Conservation (phyloP, 129 eudicot species). For the Silybum marianum region DNA sequence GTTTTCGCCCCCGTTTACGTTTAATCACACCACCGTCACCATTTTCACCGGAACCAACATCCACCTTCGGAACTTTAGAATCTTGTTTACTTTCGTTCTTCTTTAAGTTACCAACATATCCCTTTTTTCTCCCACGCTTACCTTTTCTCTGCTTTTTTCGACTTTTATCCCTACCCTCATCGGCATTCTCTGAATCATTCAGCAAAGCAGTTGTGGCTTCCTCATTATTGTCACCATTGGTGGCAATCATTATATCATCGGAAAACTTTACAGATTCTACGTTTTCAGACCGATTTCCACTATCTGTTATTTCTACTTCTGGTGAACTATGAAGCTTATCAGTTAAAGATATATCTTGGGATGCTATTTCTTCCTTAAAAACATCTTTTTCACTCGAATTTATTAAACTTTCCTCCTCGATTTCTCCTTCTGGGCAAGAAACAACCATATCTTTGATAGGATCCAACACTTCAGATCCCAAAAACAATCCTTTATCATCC, state of each 20-base stretch:
- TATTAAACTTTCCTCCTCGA: constrained; percentile 27
- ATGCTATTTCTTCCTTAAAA: constrained; percentile 3
- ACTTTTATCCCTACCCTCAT: constrained; percentile 1
- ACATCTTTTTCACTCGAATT: constrained; percentile 9
- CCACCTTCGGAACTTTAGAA: not conserved
- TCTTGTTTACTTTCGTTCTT: not conserved
- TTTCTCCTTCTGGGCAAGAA: constrained; percentile 17
- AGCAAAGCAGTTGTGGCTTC: not conserved
- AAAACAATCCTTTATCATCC: constrained; percentile 27
- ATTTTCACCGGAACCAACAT: constrained; percentile 14
- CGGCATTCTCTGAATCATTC: constrained; percentile 19
- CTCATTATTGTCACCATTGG: constrained; percentile 12
- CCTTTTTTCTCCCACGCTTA: constrained; percentile 19
- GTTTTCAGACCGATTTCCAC: constrained; percentile 26
- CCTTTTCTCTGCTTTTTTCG: constrained; percentile 9
- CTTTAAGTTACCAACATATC: constrained; percentile 13
- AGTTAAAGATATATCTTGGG: not conserved
- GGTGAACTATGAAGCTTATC: not conserved
- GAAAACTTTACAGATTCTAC: constrained; percentile 17
- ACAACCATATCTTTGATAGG: constrained; percentile 25
- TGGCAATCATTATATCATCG: constrained; percentile 17
- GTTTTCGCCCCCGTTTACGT: constrained; percentile 42
- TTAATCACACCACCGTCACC: constrained; percentile 18
- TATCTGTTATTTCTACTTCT: not conserved
- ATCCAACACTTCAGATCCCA: constrained; percentile 30